Percentiles rank a stretch among this genome's conserved stretches.
Evolutionary conservation across 257 asterid genomes (phyloP).

Genomic region (Datura wrightii): DNA sequence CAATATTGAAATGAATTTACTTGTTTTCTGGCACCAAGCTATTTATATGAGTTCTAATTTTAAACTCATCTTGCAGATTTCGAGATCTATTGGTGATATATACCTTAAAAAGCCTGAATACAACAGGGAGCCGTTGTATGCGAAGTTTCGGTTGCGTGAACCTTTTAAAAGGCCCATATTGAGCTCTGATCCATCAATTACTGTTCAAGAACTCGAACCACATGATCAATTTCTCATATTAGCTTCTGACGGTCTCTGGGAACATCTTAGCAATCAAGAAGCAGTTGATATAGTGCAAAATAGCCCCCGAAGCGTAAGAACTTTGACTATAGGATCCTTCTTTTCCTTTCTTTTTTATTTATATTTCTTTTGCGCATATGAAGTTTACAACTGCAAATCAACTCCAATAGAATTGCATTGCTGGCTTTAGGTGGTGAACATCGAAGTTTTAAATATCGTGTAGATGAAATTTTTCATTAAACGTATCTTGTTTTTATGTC

Average conservation of each 20-base stretch:
- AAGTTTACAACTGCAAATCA: background rate
- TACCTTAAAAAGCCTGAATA: constrained; percentile 61
- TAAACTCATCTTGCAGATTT: constrained; percentile 45
- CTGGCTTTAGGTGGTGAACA: constrained; percentile 4
- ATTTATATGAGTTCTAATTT: background rate
- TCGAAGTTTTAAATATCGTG: background rate
- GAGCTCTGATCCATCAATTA: constrained; percentile 41
- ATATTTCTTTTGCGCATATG: background rate
- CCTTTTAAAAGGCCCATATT: constrained; percentile 53
- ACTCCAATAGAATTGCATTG: constrained; percentile 6
- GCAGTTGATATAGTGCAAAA: constrained; percentile 58
- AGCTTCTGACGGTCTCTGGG: constrained; percentile 47
- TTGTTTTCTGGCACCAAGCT: background rate
- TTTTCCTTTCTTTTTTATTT: background rate
- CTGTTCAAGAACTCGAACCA: constrained; percentile 31
- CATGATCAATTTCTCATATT: constrained; percentile 34
- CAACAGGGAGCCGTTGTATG: constrained; percentile 55
- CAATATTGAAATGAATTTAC: constrained; percentile 16
- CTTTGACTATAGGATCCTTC: background rate
- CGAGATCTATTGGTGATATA: constrained; percentile 60
- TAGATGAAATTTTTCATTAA: background rate
- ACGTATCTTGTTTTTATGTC: background rate
- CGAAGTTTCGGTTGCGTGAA: constrained; percentile 55
- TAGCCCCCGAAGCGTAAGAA: constrained; percentile 52
- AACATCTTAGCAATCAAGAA: constrained; percentile 59